Evolutionary conservation across 495 filamentous ascomycete genomes (phyloP), one percentile per base, ranked within the genome.

Genomic region (Rostrohypoxylon terebratum): DNA sequence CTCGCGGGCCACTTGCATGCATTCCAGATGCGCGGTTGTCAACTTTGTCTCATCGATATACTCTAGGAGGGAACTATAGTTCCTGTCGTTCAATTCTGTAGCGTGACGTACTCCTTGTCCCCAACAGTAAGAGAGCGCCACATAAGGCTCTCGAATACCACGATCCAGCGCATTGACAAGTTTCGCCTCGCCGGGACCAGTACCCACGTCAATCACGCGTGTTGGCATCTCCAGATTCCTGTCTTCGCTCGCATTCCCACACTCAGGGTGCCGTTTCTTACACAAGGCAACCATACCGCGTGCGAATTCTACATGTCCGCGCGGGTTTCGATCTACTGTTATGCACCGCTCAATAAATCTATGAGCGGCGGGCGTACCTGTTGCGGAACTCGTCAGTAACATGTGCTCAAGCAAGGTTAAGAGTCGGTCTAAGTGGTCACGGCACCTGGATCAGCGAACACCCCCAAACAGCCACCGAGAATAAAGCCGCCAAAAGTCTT

Each of bases 41-140:
- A 79, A 36, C 3, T 61, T 54, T 0, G 48, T 45, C 47, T 75
- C 69, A 20, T 73, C 51, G 10, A 78, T 63, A n/a, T 8, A 69
- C 23, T 71, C 50, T 10, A 72, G 40, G 23, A 75, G 53, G 11
- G 55, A 63, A 21, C 23, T 11, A 14, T 71, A 20, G 28, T 73
- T 77, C 6, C 25, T 11, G 25, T 67, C 68, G 18, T 40, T 66
- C 11, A 73, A 45, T 13, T 61, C 48, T 9, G 48, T 73, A 1
- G 73, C 21, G 51, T 78, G 50, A 5, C 21, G 59, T 3, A 61
- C 67, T 0, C 55, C 63, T 7, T 62, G 63, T 1, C 77, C 76
- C 77, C 77, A 77, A 51, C 69, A 77, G 31, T 77, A 69, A 0
- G 73, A 75, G 2, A 77, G 55, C 14, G 70, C 62, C 4, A 77